A percentile compares a stretch with the other conserved stretches of the same genome.
These are phyloP conservation scores for Helotiales sp. DNA, from an alignment of 2,329 filamentous ascomycete species.

Conservation along the genomic window DNA sequence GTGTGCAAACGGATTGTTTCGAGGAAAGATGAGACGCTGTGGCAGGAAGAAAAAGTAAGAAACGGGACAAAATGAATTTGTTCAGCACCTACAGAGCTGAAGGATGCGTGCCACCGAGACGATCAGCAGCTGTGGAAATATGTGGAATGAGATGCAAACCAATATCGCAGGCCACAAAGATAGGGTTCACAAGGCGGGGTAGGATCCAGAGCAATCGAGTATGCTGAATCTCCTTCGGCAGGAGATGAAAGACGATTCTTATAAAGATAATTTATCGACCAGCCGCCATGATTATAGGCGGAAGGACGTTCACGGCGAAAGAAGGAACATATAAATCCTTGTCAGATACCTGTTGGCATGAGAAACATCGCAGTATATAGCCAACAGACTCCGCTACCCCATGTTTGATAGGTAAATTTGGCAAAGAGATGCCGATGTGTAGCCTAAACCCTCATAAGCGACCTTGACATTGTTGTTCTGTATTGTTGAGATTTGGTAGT, in stretches of 20 bases:
- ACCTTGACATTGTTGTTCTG: no score
- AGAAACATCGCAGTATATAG: constrained; percentile 25
- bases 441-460: no score
- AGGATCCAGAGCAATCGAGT: constrained; percentile 28
- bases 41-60: no score
- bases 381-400: constrained; percentile 28
- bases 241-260: constrained; percentile 33
- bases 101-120: constrained; percentile 27
- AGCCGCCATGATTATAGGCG: constrained; percentile 36
- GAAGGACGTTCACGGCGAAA: constrained; percentile 33
- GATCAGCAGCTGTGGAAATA: no score
- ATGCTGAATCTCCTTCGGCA: constrained; percentile 25
- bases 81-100: constrained; percentile 23
- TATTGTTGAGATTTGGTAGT: constrained; percentile 9
- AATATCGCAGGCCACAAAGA: constrained; percentile 32
- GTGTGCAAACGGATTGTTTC: no score
- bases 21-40: no score
- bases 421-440: no score
- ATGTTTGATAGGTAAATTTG: no score
- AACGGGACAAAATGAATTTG: no score
- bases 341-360: constrained; percentile 12
- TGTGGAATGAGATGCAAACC: no score
- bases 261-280: constrained; percentile 36
- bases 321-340: constrained; percentile 30
- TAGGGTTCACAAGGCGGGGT: constrained; percentile 29